These are phyloP conservation scores for Lasiosphaeria miniovina DNA, from an alignment of 495 filamentous ascomycete genomes.

Conservation along the genomic window DNA sequence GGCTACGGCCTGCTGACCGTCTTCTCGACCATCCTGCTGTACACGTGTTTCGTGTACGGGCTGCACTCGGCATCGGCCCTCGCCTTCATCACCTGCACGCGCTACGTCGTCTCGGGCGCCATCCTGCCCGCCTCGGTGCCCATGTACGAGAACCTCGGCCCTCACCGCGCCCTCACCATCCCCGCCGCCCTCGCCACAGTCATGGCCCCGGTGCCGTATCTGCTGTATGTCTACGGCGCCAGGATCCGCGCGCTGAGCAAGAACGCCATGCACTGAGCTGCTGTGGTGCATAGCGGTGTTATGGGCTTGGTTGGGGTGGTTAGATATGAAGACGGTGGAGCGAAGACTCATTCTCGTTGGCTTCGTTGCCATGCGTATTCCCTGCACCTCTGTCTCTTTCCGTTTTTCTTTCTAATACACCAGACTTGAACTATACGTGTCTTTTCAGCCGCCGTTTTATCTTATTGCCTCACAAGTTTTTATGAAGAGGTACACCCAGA, in stretches of 20 bases:
- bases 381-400: no score
- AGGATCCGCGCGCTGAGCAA: neutral
- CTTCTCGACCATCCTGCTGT: neutral
- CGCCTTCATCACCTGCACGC: neutral
- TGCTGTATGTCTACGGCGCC: neutral
- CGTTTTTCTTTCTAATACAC: no score
- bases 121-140: neutral
- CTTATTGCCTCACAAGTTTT: no score
- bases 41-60: neutral
- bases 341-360: no score
- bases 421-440: no score
- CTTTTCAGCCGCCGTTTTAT: no score
- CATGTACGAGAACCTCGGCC: conserved; percentile 1
- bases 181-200: neutral
- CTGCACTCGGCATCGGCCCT: neutral
- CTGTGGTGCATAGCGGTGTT: no score
- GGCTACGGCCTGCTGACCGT: neutral
- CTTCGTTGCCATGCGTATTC: no score
- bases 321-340: no score
- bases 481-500: no score
- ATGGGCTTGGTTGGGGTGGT: no score
- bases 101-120: neutral
- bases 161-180: neutral
- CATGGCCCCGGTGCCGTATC: neutral
- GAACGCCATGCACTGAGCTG: neutral